phyloP scores from a whole-genome alignment of 495 filamentous ascomycete genomes.

The Penicillium daleae region DNA sequence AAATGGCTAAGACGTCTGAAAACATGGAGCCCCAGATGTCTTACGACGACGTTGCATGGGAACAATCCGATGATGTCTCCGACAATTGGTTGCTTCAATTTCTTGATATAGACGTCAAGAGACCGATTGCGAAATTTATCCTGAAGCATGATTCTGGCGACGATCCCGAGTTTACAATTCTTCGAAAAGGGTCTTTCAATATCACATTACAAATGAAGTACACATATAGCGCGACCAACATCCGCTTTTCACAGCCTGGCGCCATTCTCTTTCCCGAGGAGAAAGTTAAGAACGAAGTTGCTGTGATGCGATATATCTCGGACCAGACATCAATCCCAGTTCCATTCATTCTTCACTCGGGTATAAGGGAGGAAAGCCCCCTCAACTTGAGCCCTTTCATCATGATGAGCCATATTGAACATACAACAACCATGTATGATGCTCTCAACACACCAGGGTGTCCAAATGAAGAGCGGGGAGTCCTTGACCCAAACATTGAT shows the following conservation, averaged over 20 bases:
- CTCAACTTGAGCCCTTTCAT: constrained; percentile 45
- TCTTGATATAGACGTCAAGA: constrained; percentile 10
- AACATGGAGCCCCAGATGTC: constrained; percentile 15
- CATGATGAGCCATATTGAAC: constrained; percentile 45
- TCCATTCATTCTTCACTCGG: constrained; percentile 42
- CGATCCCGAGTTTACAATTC: constrained; percentile 13
- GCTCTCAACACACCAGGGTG: constrained; percentile 34
- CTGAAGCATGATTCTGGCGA: constrained; percentile 9
- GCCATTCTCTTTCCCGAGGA: constrained; percentile 37
- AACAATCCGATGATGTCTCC: constrained; percentile 18
- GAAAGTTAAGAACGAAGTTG: constrained; percentile 46
- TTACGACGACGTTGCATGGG: constrained; percentile 26
- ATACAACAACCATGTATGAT: constrained; percentile 34
- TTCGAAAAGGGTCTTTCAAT: constrained; percentile 23
- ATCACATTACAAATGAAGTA: constrained; percentile 20
- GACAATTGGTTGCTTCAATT: constrained; percentile 24
- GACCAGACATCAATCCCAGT: constrained; percentile 43
- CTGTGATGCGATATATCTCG: constrained; percentile 44
- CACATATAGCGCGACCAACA: constrained; percentile 8
- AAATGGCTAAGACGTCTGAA: not conserved
- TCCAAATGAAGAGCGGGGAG: constrained; percentile 18
- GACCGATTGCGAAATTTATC: constrained; percentile 19
- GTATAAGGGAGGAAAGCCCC: constrained; percentile 27
- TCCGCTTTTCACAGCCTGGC: constrained; percentile 21
- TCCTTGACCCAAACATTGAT: constrained; percentile 36